Evolutionary conservation across 768 basidiomycete genomes (phyloP), one percentile per base, ranked within the genome.

Genomic region (Ramaria sp.): DNA sequence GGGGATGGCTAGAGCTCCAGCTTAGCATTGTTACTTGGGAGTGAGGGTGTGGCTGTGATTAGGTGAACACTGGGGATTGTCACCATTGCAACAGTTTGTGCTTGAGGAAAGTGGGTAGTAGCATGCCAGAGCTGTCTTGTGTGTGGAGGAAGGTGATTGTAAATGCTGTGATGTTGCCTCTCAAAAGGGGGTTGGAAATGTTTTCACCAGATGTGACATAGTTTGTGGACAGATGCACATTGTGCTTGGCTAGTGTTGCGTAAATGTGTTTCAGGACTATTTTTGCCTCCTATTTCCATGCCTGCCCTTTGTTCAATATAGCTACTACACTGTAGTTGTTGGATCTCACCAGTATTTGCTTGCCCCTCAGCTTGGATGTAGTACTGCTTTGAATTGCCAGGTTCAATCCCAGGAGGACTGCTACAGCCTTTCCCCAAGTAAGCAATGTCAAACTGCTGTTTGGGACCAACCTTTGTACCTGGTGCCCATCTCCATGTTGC

Each of bases 371-470:
- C 27, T 5, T 27, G 46, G 22, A 2, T 12, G 39, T 41, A 2
- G 7, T 9, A 11, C 19, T 4, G 22, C 13, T 12, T 5, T 47
- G 12, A 9, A 22, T 17, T 12, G 46, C 46, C 3, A 47, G 46
- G 1, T n/a, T n/a, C n/a, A n/a, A n/a, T n/a, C n/a, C n/a, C n/a
- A n/a, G n/a, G n/a, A n/a, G n/a, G n/a, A 75, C 62, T 15, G 69
- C 72, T 0, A 71, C 66, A 1, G 68, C 68, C 53, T 74, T 71
- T 22, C 72, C 73, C 73, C 73, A 74, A 0, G 67, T n/a, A n/a
- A n/a, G n/a, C 69, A 39, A 73, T 74, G 61, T 72, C 67, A 66
- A 49, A 63, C 0, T 51, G n/a, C 19, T 55, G 30, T 0, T 54
- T 27, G 0, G 67, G 70, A 0, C 71, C 70, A 1, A 71, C 69